A percentile compares a stretch with the other conserved stretches of the same genome.
phyloP scores from a whole-genome alignment of 176 grass and related monocot species.

The Juncus effusus region DNA sequence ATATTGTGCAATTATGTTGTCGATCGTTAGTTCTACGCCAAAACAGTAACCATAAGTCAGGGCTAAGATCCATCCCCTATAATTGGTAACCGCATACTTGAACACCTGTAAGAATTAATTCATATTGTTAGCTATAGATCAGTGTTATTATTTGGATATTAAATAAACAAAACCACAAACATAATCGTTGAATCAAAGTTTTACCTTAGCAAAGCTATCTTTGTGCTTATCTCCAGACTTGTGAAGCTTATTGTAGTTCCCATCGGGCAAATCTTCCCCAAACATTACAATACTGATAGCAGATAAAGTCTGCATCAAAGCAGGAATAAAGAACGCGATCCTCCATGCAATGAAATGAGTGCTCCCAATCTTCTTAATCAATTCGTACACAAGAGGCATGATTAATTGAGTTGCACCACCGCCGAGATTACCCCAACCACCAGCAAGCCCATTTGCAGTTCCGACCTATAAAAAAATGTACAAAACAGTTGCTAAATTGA shows the following conservation, averaged over 20 bases:
- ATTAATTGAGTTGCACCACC: slow-evolving; percentile 89
- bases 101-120: slow-evolving; percentile 31
- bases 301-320: slow-evolving; percentile 60
- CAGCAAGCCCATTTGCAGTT: slow-evolving; percentile 72
- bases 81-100: slow-evolving; percentile 57
- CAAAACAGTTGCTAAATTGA: background rate
- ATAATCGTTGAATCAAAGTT: background rate
- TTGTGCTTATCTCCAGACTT: slow-evolving; percentile 65
- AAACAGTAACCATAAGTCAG: slow-evolving; percentile 94
- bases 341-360: slow-evolving; percentile 77
- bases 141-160: background rate
- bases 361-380: slow-evolving; percentile 59
- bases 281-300: slow-evolving; percentile 59
- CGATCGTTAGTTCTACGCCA: slow-evolving; percentile 78
- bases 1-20: slow-evolving; percentile 94
- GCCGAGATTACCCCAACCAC: slow-evolving; percentile 92
- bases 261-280: slow-evolving; percentile 88
- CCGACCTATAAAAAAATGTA: slow-evolving; percentile 39
- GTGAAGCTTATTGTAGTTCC: slow-evolving; percentile 65
- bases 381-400: slow-evolving; percentile 77
- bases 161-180: background rate
- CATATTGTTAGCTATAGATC: too few relatives aligned
- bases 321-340: slow-evolving; percentile 87
- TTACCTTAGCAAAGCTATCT: slow-evolving; percentile 65
- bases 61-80: slow-evolving; percentile 74